Percentiles rank a stretch among this genome's conserved stretches.
Evolutionary conservation across 768 basidiomycete genomes (phyloP).

Genomic region (Mycena indigotica): DNA sequence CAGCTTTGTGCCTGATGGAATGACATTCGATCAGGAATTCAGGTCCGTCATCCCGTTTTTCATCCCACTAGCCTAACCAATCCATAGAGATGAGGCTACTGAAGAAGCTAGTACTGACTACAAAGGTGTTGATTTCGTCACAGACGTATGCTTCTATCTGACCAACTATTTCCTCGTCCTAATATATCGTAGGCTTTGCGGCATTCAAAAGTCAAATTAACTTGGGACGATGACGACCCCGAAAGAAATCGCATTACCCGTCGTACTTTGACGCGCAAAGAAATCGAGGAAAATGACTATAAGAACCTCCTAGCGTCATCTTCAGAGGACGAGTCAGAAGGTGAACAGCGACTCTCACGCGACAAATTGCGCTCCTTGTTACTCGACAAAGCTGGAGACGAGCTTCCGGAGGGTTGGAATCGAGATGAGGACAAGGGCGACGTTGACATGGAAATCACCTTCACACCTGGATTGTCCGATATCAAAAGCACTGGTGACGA

Average conservation of each 20-base stretch:
- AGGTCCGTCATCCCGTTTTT: conserved; percentile 46
- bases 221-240: conserved; percentile 98
- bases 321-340: conserved; percentile 60
- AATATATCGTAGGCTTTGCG: conserved; percentile 76
- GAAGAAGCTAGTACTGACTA: conserved; percentile 61
- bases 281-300: conserved; percentile 93
- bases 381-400: conserved; percentile 64
- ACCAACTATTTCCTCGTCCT: background rate
- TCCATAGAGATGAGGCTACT: conserved; percentile 78
- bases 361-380: conserved; percentile 77
- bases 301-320: conserved; percentile 73
- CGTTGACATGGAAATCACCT: conserved; percentile 94
- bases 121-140: conserved; percentile 85
- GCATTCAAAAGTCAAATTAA: conserved; percentile 96
- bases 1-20: conserved; percentile 89
- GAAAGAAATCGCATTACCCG: conserved; percentile 81
- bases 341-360: conserved; percentile 41
- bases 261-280: conserved; percentile 74
- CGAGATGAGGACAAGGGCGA: conserved; percentile 41
- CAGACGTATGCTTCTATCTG: conserved; percentile 64
- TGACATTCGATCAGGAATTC: conserved; percentile 79
- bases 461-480: conserved; percentile 79
- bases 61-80: conserved; percentile 1
- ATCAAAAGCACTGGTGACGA: conserved; percentile 62
- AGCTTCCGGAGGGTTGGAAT: conserved; percentile 86